Conservation (phyloP, 192 early-diverging fungal species). For the Spizellomyces sp. region DNA sequence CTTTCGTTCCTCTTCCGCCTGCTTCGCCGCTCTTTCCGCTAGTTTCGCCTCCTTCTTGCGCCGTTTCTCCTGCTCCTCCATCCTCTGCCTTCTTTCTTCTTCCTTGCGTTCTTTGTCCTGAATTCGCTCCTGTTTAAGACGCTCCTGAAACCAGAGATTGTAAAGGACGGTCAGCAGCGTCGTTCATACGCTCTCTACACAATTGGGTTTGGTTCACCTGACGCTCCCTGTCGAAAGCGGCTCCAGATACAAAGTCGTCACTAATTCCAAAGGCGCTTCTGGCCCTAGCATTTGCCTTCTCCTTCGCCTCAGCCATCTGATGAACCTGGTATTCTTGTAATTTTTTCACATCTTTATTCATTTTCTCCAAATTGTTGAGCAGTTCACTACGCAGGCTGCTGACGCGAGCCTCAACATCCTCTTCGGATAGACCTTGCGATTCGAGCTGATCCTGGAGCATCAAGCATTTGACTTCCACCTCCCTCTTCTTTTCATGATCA, state of each 20-base stretch:
- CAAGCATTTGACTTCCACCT: constrained; percentile 83
- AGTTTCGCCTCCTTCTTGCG: constrained; percentile 26
- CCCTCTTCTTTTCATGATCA: constrained; percentile 82
- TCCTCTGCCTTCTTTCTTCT: constrained; percentile 27
- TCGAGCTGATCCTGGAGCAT: constrained; percentile 80
- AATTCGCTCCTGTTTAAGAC: constrained; percentile 39
- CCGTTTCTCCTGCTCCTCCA: constrained; percentile 38
- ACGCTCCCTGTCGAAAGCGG: constrained; percentile 76
- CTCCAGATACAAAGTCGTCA: constrained; percentile 66
- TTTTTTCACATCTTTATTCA: constrained; percentile 37
- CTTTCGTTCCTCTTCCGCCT: neutral
- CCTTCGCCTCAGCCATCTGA: constrained; percentile 70
- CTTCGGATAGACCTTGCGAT: constrained; percentile 66
- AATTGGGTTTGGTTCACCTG: constrained; percentile 44
- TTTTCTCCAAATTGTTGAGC: constrained; percentile 53
- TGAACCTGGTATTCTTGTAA: constrained; percentile 71
- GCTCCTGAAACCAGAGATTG: constrained; percentile 20
- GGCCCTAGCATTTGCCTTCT: constrained; percentile 64
- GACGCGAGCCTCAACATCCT: constrained; percentile 69
- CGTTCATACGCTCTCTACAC: neutral
- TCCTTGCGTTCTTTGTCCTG: constrained; percentile 23
- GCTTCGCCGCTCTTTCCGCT: neutral
- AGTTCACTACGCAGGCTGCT: constrained; percentile 61
- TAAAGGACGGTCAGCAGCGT: neutral
- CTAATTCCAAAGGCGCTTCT: constrained; percentile 70